These are phyloP conservation scores for Coniella vitis DNA, from an alignment of 2,329 filamentous ascomycete species.

Conservation along the genomic window DNA sequence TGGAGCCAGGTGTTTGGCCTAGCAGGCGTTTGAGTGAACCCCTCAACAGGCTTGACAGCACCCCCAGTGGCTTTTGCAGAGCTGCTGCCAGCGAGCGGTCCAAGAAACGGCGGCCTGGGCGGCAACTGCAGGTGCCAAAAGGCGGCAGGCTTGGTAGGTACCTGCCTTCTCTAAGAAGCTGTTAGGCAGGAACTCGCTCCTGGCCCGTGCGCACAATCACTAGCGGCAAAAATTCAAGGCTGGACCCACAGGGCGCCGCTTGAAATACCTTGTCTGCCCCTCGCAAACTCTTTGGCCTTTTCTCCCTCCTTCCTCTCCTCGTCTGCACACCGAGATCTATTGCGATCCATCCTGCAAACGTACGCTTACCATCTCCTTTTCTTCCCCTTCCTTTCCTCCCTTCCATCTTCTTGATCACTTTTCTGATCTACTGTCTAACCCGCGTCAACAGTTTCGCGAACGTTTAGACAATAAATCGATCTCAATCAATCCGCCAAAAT, in stretches of 20 bases:
- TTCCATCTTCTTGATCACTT: neutral
- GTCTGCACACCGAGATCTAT: slow-evolving; percentile 17
- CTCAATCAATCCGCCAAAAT: slow-evolving; percentile 12
- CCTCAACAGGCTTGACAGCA: no score
- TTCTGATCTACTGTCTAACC: slow-evolving; percentile 8
- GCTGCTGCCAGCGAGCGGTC: neutral
- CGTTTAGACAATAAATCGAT: slow-evolving; percentile 8
- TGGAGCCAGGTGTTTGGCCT: no score
- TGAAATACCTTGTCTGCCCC: slow-evolving; percentile 13
- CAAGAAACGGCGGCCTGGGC: neutral
- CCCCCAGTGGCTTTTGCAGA: no score
- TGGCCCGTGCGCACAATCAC: slow-evolving; percentile 9
- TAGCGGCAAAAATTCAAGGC: slow-evolving; percentile 10
- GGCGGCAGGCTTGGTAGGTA: no score
- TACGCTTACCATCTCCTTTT: neutral
- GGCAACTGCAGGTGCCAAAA: neutral
- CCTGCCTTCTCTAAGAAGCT: no score
- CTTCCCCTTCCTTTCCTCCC: neutral
- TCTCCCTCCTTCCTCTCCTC: slow-evolving; percentile 13
- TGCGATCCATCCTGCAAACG: slow-evolving; percentile 18
- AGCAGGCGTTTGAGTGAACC: no score
- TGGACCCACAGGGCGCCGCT: slow-evolving; percentile 3
- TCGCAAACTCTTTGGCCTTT: slow-evolving; percentile 13
- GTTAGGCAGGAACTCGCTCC: neutral
- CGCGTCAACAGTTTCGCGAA: slow-evolving; percentile 9